A percentile compares a stretch with the other conserved stretches of the same genome.
Conservation (phyloP, 2,329 filamentous ascomycete species). For the Claviceps sp. region DNA sequence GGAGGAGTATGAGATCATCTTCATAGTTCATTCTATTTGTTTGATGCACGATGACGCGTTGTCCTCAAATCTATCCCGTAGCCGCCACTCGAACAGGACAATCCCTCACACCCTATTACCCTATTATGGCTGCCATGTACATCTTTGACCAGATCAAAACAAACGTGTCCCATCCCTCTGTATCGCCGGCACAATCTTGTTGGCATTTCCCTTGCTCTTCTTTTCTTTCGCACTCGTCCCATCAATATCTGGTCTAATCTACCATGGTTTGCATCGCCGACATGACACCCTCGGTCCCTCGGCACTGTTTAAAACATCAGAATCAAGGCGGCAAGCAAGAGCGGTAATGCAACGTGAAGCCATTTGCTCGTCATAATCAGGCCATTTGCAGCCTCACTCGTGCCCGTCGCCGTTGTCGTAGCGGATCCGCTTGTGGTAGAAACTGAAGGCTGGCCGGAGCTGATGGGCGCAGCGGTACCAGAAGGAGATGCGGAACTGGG, state of each 20-base stretch:
- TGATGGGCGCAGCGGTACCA: background rate
- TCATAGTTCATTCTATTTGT: background rate
- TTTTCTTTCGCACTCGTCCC: background rate
- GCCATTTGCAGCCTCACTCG: background rate
- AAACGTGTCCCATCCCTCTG: background rate
- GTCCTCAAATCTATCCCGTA: background rate
- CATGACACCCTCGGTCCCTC: background rate
- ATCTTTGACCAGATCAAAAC: background rate
- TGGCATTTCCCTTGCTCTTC: background rate
- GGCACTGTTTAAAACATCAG: background rate
- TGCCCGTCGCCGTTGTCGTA: background rate
- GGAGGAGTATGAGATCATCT: background rate
- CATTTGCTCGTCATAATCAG: background rate
- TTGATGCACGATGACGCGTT: background rate
- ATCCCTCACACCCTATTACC: background rate
- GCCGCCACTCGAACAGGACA: background rate
- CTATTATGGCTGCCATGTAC: background rate
- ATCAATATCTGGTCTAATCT: background rate
- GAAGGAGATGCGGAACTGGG: slow-evolving; percentile 1
- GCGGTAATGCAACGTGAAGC: slow-evolving; percentile 3
- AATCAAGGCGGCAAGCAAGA: slow-evolving; percentile 1
- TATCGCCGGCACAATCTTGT: background rate
- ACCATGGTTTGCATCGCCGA: background rate
- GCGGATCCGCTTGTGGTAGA: background rate
- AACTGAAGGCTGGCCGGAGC: background rate